Evolutionary conservation across 1,139 yeast genomes (phyloP).

Genomic region (Schwanniomyces etchellsii): DNA sequence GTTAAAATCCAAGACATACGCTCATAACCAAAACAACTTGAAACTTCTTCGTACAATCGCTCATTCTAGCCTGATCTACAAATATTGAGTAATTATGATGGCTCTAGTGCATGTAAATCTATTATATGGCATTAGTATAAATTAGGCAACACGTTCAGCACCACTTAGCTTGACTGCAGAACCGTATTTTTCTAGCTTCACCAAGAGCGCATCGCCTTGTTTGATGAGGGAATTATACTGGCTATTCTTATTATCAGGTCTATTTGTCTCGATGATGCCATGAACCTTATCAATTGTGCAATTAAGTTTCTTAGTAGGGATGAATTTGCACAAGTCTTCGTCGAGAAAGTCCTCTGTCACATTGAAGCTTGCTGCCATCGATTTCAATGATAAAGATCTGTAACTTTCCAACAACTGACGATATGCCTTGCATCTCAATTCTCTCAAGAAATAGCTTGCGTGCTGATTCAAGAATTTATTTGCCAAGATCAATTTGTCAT

Average conservation of each 20-base stretch:
- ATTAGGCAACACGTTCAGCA: conserved; percentile 56
- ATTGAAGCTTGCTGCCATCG: conserved; percentile 94
- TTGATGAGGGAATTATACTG: conserved; percentile 86
- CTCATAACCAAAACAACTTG: no score
- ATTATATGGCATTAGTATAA: no score
- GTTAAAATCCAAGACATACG: no score
- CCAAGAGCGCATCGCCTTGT: conserved; percentile 88
- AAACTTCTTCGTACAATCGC: no score
- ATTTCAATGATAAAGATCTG: conserved; percentile 79
- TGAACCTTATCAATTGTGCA: conserved; percentile 95
- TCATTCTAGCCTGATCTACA: no score
- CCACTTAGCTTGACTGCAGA: conserved; percentile 96
- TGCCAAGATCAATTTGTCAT: conserved; percentile 65
- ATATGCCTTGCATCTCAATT: conserved; percentile 93
- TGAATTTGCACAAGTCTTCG: conserved; percentile 79
- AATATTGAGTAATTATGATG: no score
- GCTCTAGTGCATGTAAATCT: no score
- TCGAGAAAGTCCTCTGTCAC: conserved; percentile 80
- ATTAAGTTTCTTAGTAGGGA: conserved; percentile 88
- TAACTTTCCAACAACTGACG: conserved; percentile 92
- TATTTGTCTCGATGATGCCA: conserved; percentile 91
- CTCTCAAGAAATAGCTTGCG: conserved; percentile 79
- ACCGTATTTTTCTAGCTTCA: conserved; percentile 93
- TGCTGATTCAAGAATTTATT: conserved; percentile 78
- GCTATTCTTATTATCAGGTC: conserved; percentile 93